Evolutionary conservation across 2,329 filamentous ascomycete species (phyloP).

Genomic region (Talaromyces sp.): DNA sequence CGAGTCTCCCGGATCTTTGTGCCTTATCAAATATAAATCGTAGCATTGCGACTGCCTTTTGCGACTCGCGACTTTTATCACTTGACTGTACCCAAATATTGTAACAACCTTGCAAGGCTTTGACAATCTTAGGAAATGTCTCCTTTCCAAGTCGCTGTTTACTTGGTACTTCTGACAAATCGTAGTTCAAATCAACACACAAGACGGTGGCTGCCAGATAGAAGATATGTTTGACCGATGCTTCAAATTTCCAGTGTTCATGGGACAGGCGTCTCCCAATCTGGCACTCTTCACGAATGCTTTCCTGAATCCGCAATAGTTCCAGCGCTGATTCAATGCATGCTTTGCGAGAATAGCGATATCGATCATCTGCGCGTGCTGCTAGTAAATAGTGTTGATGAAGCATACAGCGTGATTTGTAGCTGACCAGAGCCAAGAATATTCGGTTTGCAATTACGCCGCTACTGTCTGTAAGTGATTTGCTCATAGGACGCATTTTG

Average conservation of each 20-base stretch:
- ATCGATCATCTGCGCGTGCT: conserved; percentile 2
- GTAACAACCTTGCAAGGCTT: conserved; percentile 11
- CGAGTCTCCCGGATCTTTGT: not conserved
- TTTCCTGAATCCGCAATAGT: conserved; percentile 9
- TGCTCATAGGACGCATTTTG: conserved; percentile 13
- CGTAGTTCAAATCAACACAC: conserved; percentile 12
- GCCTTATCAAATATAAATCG: conserved; percentile 14
- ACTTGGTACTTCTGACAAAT: not conserved
- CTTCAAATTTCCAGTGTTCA: conserved; percentile 12
- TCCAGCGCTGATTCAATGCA: conserved; percentile 16
- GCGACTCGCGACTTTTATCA: conserved; percentile 9
- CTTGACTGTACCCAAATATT: conserved; percentile 5
- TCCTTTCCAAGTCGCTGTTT: not conserved
- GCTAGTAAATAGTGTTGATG: conserved; percentile 10
- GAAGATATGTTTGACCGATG: conserved; percentile 13
- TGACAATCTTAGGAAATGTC: not conserved
- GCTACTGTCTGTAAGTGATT: conserved; percentile 11
- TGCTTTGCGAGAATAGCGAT: conserved; percentile 14
- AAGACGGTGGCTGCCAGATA: conserved; percentile 15
- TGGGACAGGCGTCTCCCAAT: conserved; percentile 12
- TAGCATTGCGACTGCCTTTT: conserved; percentile 11
- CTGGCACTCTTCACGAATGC: conserved; percentile 13
- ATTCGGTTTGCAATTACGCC: conserved; percentile 13
- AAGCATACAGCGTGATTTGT: conserved; percentile 16
- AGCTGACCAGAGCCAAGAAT: conserved; percentile 10